Evolutionary conservation across 176 grass and related monocot species (phyloP), one percentile per base, ranked within the genome.

Genomic region (Lolium rigidum): DNA sequence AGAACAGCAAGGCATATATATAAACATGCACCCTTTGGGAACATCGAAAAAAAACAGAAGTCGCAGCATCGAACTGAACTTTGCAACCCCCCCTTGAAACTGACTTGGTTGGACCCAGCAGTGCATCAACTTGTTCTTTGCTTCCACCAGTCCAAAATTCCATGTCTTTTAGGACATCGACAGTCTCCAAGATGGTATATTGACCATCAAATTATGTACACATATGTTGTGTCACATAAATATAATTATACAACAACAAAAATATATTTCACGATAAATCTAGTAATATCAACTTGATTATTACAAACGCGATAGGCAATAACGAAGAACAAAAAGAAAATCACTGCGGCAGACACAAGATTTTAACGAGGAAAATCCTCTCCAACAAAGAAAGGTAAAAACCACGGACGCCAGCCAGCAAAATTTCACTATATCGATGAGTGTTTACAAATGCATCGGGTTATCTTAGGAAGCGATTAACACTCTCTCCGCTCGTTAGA

Each of bases 51-150:
- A 52, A 10, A 17, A 75, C 0, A 49, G 21, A 73, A 49, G 11
- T 49, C 44, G n/a, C 70, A 49, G 47, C 43, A 49, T 11, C 70
- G 46, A 49, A 52, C 47, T 75, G 13, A 75, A 76, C 49, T 76
- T 76, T 55, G 49, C 49, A 28, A 31, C 74, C 15, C 9, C 9
- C 10, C 25, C 9, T 76, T 20, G 49, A 76, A 4, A 76, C 52
- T 35, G 49, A 18, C 48, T 76, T 10, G 25, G 25, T 55, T 55
- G 74, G 74, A 55, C 74, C 72, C 68, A 43, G n/a, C 8, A 70
- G 12, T 70, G 17, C 38, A 5, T n/a, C 68, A 10, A 41, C 66
- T 41, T 41, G 16, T 69, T 69, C 66, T 69, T 39, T 69, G 9
- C 66, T 9, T 39, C 66, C 26, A 18, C 63, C 63, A 3, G 15